These are phyloP conservation scores for Kodamaea derodonti DNA, from an alignment of 1,139 yeast genomes.

Conservation along the genomic window DNA sequence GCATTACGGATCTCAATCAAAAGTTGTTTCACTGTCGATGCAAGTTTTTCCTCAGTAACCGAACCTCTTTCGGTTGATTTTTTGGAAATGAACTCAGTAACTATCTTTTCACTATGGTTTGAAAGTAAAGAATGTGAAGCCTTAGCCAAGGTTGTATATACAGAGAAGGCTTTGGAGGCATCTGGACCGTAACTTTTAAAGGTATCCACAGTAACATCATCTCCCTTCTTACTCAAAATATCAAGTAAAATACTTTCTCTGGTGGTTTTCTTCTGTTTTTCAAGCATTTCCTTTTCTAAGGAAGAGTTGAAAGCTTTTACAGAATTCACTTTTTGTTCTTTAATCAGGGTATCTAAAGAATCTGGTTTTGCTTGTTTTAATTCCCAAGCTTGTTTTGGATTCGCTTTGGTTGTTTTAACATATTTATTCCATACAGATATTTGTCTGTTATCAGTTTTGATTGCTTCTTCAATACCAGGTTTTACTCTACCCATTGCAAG, in stretches of 20 bases:
- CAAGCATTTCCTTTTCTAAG: slow-evolving; percentile 31
- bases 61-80: slow-evolving; percentile 36
- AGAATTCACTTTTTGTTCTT: slow-evolving; percentile 8
- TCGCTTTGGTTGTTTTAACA: slow-evolving; percentile 52
- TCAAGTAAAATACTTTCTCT: slow-evolving; percentile 44
- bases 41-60: slow-evolving; percentile 36
- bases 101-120: slow-evolving; percentile 15
- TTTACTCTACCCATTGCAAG: slow-evolving; percentile 81
- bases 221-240: slow-evolving; percentile 23
- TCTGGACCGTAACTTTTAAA: slow-evolving; percentile 21
- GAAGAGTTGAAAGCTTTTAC: slow-evolving; percentile 24
- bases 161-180: slow-evolving; percentile 29
- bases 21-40: slow-evolving; percentile 49
- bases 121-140: slow-evolving; percentile 26
- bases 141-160: slow-evolving; percentile 25
- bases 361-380: slow-evolving; percentile 44
- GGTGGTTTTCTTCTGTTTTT: slow-evolving; percentile 38
- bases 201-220: slow-evolving; percentile 21
- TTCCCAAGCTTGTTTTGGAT: slow-evolving; percentile 60
- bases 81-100: slow-evolving; percentile 23
- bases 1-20: slow-evolving; percentile 52
- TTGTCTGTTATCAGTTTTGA: slow-evolving; percentile 67
- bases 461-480: slow-evolving; percentile 67
- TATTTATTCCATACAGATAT: slow-evolving; percentile 72
- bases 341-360: slow-evolving; percentile 24